Percentiles rank a stretch among this genome's conserved stretches.
These are phyloP conservation scores for Taphrina confusa DNA, from an alignment of 1,139 yeast species.

Conservation along the genomic window DNA sequence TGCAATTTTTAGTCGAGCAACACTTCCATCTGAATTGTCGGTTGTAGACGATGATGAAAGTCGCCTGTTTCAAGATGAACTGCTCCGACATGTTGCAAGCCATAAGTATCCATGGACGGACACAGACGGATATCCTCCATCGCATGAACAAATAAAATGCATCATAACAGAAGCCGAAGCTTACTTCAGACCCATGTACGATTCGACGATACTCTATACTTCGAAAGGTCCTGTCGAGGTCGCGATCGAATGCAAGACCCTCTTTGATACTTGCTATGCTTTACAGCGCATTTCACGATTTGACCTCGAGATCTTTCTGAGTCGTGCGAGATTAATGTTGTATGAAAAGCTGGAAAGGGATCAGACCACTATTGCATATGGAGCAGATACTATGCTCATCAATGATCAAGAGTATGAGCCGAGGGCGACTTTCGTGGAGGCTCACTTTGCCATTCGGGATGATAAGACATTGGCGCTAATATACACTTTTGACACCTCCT, in stretches of 20 bases:
- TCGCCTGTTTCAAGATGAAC: too few relatives aligned
- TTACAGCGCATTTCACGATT: not conserved
- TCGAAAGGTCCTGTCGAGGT: not conserved
- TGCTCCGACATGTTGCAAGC: not conserved
- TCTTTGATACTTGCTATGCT: constrained; percentile 9
- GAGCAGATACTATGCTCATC: not conserved
- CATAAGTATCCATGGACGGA: constrained; percentile 10
- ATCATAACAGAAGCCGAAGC: not conserved
- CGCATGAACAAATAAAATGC: not conserved
- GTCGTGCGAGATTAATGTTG: not conserved
- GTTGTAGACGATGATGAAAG: not conserved
- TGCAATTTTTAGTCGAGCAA: constrained; percentile 2
- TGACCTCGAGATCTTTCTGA: not conserved
- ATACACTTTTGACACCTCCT: not conserved
- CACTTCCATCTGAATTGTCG: not conserved
- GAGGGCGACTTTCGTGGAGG: not conserved
- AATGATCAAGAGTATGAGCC: not conserved
- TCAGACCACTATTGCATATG: not conserved
- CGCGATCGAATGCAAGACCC: not conserved
- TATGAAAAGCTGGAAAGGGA: not conserved
- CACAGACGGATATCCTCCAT: constrained; percentile 18
- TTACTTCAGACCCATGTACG: constrained; percentile 4
- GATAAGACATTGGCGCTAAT: not conserved
- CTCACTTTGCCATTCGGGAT: not conserved
- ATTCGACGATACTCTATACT: not conserved